These are phyloP conservation scores for Jamesozyma gamospora DNA, from an alignment of 805 yeast genomes.

Conservation along the genomic window DNA sequence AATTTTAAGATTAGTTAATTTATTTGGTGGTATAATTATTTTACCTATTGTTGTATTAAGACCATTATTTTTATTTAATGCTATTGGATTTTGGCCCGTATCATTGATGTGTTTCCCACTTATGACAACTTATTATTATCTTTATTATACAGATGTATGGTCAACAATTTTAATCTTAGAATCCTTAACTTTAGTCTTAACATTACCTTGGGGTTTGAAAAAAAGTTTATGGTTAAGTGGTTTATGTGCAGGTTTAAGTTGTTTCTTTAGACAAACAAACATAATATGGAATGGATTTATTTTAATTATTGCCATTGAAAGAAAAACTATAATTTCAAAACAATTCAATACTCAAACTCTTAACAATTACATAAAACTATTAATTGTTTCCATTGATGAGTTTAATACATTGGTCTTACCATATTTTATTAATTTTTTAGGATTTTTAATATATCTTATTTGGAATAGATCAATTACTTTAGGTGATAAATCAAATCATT, in stretches of 20 bases:
- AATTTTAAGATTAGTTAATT: conserved; percentile 47
- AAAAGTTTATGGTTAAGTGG: conserved; percentile 39
- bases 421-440: conserved; percentile 38
- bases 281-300: conserved; percentile 73
- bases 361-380: conserved; percentile 33
- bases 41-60: conserved; percentile 41
- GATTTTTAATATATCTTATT: conserved; percentile 49
- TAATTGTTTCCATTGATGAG: conserved; percentile 31
- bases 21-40: conserved; percentile 50
- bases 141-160: conserved; percentile 94
- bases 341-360: conserved; percentile 30
- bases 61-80: conserved; percentile 33
- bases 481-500: conserved; percentile 87
- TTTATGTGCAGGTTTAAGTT: conserved; percentile 47
- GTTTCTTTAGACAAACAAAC: conserved; percentile 83
- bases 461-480: conserved; percentile 77
- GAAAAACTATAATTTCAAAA: conserved; percentile 34
- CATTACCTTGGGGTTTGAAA: conserved; percentile 29
- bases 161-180: conserved; percentile 58
- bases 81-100: conserved; percentile 36
- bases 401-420: conserved; percentile 36
- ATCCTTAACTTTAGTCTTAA: conserved; percentile 41
- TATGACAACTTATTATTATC: conserved; percentile 56
- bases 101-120: conserved; percentile 54
- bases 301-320: conserved; percentile 44